Conservation (phyloP, 257 asterid genomes). For the Solanum boliviense region DNA sequence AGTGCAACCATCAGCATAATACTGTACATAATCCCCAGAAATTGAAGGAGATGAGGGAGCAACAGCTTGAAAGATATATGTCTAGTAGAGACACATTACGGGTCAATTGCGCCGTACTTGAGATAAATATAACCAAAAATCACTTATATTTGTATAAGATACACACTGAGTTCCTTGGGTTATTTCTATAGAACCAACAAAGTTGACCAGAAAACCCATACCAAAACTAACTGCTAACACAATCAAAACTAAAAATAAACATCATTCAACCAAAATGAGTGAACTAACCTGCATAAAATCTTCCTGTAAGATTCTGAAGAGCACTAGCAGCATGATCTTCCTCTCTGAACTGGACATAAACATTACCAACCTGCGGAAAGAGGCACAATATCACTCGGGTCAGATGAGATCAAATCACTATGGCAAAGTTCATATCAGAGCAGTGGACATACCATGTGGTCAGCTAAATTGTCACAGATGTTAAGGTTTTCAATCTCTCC, state of each 20-base stretch:
- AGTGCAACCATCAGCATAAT: not conserved
- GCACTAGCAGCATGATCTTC: slow-evolving; percentile 80
- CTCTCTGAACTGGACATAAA: slow-evolving; percentile 76
- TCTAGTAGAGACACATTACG: not conserved
- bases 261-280: not conserved
- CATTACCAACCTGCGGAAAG: slow-evolving; percentile 47
- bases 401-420: not conserved
- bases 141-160: not conserved
- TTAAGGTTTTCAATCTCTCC: slow-evolving; percentile 82
- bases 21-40: not conserved
- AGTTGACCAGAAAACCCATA: not conserved
- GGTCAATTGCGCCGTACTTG: not conserved
- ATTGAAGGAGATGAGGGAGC: not conserved
- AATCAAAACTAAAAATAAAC: not conserved
- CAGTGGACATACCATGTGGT: slow-evolving; percentile 50
- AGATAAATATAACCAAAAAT: not conserved
- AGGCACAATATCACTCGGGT: not conserved
- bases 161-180: not conserved
- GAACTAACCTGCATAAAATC: slow-evolving; percentile 63
- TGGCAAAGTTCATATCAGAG: not conserved
- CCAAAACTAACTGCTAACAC: not conserved
- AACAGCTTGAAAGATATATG: not conserved
- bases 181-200: not conserved
- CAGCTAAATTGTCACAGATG: slow-evolving; percentile 83
- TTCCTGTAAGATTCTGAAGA: slow-evolving; percentile 71